Percentiles rank a stretch among this genome's conserved stretches.
Conservation (phyloP, 1,139 yeast species). For the Geotrichum histeridarum region DNA sequence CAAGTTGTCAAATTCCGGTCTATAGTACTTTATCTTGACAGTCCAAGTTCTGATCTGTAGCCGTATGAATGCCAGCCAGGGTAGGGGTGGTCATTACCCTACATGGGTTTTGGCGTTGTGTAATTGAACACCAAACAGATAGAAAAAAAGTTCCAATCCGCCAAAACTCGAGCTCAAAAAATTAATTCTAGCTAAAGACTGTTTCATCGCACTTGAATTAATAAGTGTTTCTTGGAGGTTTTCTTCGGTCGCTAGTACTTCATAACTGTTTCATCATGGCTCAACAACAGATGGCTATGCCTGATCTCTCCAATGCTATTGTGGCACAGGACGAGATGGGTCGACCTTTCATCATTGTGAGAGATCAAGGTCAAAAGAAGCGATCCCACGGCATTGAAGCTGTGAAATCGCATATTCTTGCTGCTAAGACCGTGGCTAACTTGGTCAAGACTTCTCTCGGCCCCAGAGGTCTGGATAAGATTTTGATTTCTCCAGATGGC, state of each 20-base stretch:
- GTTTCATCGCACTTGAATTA: background rate
- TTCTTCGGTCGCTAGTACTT: background rate
- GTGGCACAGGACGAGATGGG: constrained; percentile 99
- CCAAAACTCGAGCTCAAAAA: background rate
- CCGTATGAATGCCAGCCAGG: no score
- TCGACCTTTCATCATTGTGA: constrained; percentile 93
- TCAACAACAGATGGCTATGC: constrained; percentile 54
- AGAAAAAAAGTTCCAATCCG: constrained; percentile 8
- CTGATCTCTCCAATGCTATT: constrained; percentile 94
- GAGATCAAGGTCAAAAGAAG: constrained; percentile 93
- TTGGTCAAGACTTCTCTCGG: constrained; percentile 91
- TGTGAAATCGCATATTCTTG: constrained; percentile 83
- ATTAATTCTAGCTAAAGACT: background rate
- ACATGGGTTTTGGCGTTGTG: no score
- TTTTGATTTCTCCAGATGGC: constrained; percentile 88
- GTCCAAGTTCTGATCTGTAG: no score
- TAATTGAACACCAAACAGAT: background rate
- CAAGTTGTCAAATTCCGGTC: background rate
- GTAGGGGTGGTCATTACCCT: no score
- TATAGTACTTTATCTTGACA: no score
- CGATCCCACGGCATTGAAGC: constrained; percentile 91
- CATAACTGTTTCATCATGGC: constrained; percentile 14
- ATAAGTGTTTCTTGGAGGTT: background rate
- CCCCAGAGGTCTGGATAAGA: constrained; percentile 97
- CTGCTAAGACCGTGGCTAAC: constrained; percentile 92